These are phyloP conservation scores for Rhizophagus prolifer DNA, from an alignment of 192 early-diverging fungal genomes.

Conservation along the genomic window DNA sequence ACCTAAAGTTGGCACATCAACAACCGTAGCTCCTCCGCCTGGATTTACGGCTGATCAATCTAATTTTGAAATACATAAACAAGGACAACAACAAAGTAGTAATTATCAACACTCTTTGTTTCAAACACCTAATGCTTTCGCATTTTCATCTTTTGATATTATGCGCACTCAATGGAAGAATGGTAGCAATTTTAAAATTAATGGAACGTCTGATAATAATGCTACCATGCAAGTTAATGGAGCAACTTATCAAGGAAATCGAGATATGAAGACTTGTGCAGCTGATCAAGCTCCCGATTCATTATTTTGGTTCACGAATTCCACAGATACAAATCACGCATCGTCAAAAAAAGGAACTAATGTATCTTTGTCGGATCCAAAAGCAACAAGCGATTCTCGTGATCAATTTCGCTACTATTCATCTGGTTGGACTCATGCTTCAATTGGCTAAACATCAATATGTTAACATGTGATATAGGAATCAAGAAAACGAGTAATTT, in stretches of 20 bases:
- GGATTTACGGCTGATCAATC: constrained; percentile 11
- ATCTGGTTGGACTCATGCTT: constrained; percentile 8
- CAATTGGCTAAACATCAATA: constrained; percentile 7
- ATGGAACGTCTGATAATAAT: background rate
- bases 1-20: background rate
- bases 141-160: constrained; percentile 17
- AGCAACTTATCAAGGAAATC: background rate
- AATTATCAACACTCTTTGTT: background rate
- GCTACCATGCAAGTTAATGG: background rate
- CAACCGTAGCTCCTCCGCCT: constrained; percentile 4
- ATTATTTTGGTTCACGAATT: background rate
- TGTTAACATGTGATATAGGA: background rate
- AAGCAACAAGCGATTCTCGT: background rate
- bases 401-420: constrained; percentile 5
- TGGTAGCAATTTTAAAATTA: background rate
- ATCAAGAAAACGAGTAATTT: background rate
- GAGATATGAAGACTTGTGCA: background rate
- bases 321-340: background rate
- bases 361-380: background rate
- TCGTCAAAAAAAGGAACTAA: background rate
- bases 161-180: background rate
- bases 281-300: background rate
- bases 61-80: background rate
- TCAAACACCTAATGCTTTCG: constrained; percentile 17
- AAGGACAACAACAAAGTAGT: background rate